Evolutionary conservation across 306 rosid species (phyloP), one percentile per base, ranked within the genome.

Genomic region (Citrullus mucosospermus): DNA sequence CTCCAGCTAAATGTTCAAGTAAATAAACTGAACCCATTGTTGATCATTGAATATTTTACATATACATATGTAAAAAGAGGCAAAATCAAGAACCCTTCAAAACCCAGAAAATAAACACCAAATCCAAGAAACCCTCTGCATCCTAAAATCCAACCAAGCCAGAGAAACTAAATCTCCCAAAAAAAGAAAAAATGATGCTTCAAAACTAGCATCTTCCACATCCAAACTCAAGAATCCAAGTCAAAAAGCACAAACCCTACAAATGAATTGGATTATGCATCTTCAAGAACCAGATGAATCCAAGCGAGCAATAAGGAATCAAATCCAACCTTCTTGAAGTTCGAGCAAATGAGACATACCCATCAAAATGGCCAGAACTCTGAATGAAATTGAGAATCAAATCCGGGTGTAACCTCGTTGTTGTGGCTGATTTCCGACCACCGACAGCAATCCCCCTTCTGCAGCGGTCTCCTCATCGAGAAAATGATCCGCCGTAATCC

Each of bases 401-500:
- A 75, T 32, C 25, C 77, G 77, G 28, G 58, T 71, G 36, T 46
- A 71, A 34, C 65, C 67, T 69, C 59, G 61, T 39, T 48, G 74
- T 10, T 50, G 32, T 20, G 79, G 87, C 66, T 65, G 85, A 50
- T 70, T 78, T 20, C 84, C 86, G 20, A 82, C 88, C 25, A 83
- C 87, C 61, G 88, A 83, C n/a, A 81, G 46, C 80, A 88, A 79
- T 5, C 91, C 85, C 15, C 84, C 85, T 38, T 69, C 85, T 16
- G 78, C 89, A 5, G 83, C 86, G 5, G 80, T 78, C 18, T 81
- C 91, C 68, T 85, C 85, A 9, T 85, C 87, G 25, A 84, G 82
- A 78, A 83, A 88, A 85, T 85, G 80, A 39, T 88, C 91, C n/a
- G 82, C 87, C 4, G 86, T 85, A 18, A 20, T 54, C 20, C 91